Base-by-base conservation (phyloP, 495 filamentous ascomycete genomes). In the Penicillium antarcticum region DNA sequence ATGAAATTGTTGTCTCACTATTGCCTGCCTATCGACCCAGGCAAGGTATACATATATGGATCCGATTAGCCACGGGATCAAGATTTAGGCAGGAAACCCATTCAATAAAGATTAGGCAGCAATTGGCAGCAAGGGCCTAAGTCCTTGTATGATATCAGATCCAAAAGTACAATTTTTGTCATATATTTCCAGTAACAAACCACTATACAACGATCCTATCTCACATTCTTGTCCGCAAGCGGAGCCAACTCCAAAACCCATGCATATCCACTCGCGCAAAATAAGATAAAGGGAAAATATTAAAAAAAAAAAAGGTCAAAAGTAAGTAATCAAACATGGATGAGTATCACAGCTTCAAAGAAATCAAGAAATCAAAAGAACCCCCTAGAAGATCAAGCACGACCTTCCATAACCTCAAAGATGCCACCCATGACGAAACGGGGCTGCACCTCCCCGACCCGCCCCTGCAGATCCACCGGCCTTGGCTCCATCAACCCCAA, bases 361-460 rank as follows among this genome's bases (percentile, higher is more conserved):
- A 13, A n/a, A 24, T 23, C 35, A 6, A 44, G 13, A 56, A 31
- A 23, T 6, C 16, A 10, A 48, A 38, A 44, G 11, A 45, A 44
- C 18, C 2, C 3, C 3, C 21, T 3, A 53, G 19, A 19, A 48
- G 43, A 17, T 34, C 55, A 76, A 19, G 63, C 66, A 21, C 61
- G 52, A 4, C 71, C 73, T 38, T 77, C 73, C 73, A 77, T 73
- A n/a, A 75, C 71, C 57, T 77, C 73, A 50, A 74, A 70, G 23
- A 77, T 77, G 9, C 73, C 73, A 14, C 71, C 71, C 70, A 77
- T 74, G 5, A 77, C 73, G 49, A 70, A 72, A 7, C 65, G 53
- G 12, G 68, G 72, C 47, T 66, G 68, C 41, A 42, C 18, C 18
- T 49, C 47, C 18, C 47, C 46, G 17, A 24, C 14, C 14, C 44